A percentile compares a stretch with the other conserved stretches of the same genome.
Conservation (phyloP, 257 asterid species). For the Plantago ovata region DNA sequence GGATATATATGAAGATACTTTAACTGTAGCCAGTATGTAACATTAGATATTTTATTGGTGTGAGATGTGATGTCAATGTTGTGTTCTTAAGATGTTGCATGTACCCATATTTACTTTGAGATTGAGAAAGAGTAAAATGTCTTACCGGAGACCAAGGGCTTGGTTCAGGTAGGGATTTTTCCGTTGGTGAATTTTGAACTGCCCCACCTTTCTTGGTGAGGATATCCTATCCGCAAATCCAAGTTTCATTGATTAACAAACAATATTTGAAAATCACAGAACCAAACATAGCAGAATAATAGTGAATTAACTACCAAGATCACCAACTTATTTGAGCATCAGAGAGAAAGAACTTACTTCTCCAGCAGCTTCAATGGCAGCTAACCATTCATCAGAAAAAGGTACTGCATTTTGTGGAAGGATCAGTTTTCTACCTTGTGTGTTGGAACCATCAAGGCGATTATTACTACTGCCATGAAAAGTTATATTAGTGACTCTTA, state of each 20-base stretch:
- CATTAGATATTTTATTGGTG: neutral
- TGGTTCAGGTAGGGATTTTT: conserved; percentile 81
- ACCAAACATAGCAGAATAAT: too few relatives aligned
- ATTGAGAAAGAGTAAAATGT: conserved; percentile 10
- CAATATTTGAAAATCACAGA: conserved; percentile 14
- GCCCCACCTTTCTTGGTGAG: conserved; percentile 79
- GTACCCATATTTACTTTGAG: too few relatives aligned
- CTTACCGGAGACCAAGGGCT: conserved; percentile 99
- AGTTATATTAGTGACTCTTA: conserved; percentile 14
- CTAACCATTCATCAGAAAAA: conserved; percentile 98
- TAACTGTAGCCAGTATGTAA: neutral
- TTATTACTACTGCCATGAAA: conserved; percentile 38
- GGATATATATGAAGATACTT: neutral
- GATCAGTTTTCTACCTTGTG: conserved; percentile 26
- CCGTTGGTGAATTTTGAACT: conserved; percentile 92
- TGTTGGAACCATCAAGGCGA: conserved; percentile 26
- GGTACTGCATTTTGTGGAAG: conserved; percentile 69
- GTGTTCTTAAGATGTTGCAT: too few relatives aligned
- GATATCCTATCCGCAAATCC: conserved; percentile 58
- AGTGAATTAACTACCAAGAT: neutral
- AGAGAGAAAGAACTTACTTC: conserved; percentile 52
- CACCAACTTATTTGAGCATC: neutral
- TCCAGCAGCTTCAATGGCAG: conserved; percentile 97
- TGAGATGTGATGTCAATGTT: too few relatives aligned
- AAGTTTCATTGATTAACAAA: conserved; percentile 12